phyloP scores from a whole-genome alignment of 169 alveolate species.

The Plasmodium malariae region DNA sequence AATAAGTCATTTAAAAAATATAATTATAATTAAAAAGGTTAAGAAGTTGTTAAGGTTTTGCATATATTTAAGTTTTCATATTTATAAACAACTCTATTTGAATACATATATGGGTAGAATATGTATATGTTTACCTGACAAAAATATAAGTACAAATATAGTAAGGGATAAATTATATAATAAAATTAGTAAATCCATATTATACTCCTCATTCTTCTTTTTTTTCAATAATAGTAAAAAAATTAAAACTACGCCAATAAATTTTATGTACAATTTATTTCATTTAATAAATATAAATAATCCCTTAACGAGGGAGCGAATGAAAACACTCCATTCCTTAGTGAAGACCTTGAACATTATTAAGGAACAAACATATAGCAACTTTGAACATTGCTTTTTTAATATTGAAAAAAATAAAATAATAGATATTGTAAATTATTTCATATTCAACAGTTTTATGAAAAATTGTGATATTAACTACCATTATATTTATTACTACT shows the following conservation, averaged over 20 bases:
- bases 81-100: slow-evolving; percentile 41
- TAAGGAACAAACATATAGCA: slow-evolving; percentile 48
- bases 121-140: background rate
- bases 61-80: slow-evolving; percentile 42
- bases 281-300: slow-evolving; percentile 40
- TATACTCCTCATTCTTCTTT: slow-evolving; percentile 28
- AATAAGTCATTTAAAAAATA: slow-evolving; percentile 67
- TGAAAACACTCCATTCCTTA: slow-evolving; percentile 19
- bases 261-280: slow-evolving; percentile 60
- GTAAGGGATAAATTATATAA: slow-evolving; percentile 17
- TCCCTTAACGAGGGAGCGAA: slow-evolving; percentile 41
- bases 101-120: slow-evolving; percentile 48
- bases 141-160: slow-evolving; percentile 31
- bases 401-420: slow-evolving; percentile 34
- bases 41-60: slow-evolving; percentile 31
- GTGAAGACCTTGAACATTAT: slow-evolving; percentile 41
- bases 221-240: slow-evolving; percentile 18
- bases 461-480: slow-evolving; percentile 33
- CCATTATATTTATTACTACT: slow-evolving; percentile 43
- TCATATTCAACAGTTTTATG: slow-evolving; percentile 50
- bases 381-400: slow-evolving; percentile 61
- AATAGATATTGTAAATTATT: slow-evolving; percentile 61
- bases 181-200: slow-evolving; percentile 5
- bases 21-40: slow-evolving; percentile 58
- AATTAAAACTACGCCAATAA: slow-evolving; percentile 51